Percentiles rank a stretch among this genome's conserved stretches.
phyloP scores from a whole-genome alignment of 768 basidiomycete species.

The Tulasnella sp. region DNA sequence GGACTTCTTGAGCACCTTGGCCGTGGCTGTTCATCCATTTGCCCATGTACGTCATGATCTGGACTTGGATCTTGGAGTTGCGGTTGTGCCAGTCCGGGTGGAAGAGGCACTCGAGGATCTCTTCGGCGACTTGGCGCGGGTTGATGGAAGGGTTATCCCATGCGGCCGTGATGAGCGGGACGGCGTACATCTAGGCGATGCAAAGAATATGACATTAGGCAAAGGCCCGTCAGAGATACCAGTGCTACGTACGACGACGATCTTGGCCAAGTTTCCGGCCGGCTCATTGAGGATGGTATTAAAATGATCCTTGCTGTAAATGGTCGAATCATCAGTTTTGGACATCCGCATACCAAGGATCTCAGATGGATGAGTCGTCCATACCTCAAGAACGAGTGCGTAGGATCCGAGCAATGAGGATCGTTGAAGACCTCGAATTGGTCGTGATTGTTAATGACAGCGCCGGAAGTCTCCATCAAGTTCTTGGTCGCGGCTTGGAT shows the following conservation, averaged over 20 bases:
- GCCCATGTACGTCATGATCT: constrained; percentile 61
- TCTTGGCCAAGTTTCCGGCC: constrained; percentile 58
- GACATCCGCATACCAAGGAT: no score
- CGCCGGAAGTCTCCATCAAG: constrained; percentile 44
- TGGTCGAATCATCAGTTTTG: no score
- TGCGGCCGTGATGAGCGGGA: constrained; percentile 57
- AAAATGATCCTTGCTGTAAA: constrained; percentile 47
- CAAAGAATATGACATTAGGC: neutral
- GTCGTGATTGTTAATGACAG: constrained; percentile 56
- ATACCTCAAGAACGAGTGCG: constrained; percentile 57
- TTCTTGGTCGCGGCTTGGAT: neutral
- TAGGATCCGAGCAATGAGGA: constrained; percentile 55
- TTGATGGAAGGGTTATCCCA: constrained; percentile 67
- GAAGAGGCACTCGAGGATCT: constrained; percentile 59
- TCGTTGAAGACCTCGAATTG: constrained; percentile 64
- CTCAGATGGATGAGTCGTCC: neutral
- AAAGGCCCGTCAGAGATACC: constrained; percentile 28
- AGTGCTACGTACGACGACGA: constrained; percentile 44
- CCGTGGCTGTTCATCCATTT: constrained; percentile 48
- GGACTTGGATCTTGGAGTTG: constrained; percentile 52
- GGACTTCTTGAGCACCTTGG: constrained; percentile 32
- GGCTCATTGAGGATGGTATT: constrained; percentile 61
- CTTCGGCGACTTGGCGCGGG: constrained; percentile 44
- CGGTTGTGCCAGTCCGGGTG: constrained; percentile 71
- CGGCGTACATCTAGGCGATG: constrained; percentile 21